Evolutionary conservation across 108 stramenopile species (phyloP), one percentile per base, ranked within the genome.

Genomic region (Cylindrotheca closterium): DNA sequence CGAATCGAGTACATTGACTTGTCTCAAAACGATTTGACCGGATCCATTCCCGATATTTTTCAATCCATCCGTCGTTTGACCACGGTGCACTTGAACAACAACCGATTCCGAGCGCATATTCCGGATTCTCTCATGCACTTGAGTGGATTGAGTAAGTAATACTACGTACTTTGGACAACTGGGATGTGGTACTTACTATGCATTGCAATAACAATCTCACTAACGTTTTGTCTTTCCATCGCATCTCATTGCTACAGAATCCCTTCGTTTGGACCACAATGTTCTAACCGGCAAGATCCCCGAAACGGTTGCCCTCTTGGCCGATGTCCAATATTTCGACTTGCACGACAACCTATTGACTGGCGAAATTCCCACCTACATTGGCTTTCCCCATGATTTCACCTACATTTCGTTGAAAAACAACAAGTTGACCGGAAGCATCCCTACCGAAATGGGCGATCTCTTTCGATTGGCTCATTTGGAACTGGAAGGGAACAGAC

Each of bases 91-190:
- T 48, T 81, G 23, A 25, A 68, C 48, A 23, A 55, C 12, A 78
- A 77, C 69, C 4, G 62, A 24, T 75, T 83, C 31, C 47, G 24
- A 21, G 87, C 80, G 32, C 51, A 49, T 15, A 63, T 88, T 26
- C 82, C 84, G 18, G 48, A 10, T 28, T 56, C 53, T n/a, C 74
- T 88, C 22, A 67, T 71, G 18, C 63, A 68, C 46, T 48, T 88
- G 48, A 56, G 33, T 2, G 63, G 47, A 0, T 27, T 73, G 25
- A 63, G 63, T 48, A 52, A 21, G 49, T 73, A n/a, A n/a, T n/a
- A n/a, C n/a, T n/a, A n/a, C n/a, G n/a, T n/a, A n/a, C n/a, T 25
- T 18, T 27, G 42, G 42, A 45, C 8, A 45, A 45, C 12, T 12
- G 42, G 42, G 8, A 45, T 15, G 12, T 45, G 15, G 15, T 15